These are phyloP conservation scores for Luffa acutangula DNA, from an alignment of 306 rosid species.

Conservation along the genomic window DNA sequence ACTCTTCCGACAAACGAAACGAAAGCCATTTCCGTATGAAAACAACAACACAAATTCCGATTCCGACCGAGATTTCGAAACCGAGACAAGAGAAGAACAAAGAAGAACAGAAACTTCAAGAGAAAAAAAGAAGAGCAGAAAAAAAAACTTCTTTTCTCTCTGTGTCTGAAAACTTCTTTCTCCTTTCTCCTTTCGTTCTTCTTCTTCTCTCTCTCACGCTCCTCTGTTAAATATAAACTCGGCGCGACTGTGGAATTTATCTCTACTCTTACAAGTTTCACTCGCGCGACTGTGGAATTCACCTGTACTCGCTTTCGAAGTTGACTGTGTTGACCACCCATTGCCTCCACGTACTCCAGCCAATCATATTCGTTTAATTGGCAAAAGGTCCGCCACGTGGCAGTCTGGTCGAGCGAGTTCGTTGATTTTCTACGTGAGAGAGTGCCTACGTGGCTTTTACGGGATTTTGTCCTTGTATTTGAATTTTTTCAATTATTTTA, in stretches of 20 bases:
- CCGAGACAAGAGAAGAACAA: neutral
- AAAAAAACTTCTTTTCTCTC: neutral
- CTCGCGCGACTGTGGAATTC: neutral
- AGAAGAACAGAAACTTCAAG: neutral
- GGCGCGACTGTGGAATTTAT: neutral
- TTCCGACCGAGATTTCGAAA: neutral
- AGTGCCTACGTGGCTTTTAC: neutral
- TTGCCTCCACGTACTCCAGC: neutral
- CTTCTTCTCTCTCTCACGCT: conserved; percentile 5
- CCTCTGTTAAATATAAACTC: neutral
- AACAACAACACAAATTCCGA: neutral
- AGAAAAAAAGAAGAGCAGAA: neutral
- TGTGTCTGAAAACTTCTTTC: neutral
- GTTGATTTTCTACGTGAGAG: neutral
- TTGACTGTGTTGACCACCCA: neutral
- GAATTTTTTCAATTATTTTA: neutral
- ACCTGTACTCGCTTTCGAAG: neutral
- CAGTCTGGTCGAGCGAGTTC: neutral
- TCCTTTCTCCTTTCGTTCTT: neutral
- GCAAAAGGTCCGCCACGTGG: neutral
- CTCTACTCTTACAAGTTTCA: neutral
- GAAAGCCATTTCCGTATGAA: conserved; percentile 38
- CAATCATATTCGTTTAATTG: neutral
- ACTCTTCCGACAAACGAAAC: conserved; percentile 46
- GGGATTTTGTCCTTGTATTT: neutral